These are phyloP conservation scores for Nymphaea colorata DNA, from an alignment of 164 flowering plant species.

Conservation along the genomic window DNA sequence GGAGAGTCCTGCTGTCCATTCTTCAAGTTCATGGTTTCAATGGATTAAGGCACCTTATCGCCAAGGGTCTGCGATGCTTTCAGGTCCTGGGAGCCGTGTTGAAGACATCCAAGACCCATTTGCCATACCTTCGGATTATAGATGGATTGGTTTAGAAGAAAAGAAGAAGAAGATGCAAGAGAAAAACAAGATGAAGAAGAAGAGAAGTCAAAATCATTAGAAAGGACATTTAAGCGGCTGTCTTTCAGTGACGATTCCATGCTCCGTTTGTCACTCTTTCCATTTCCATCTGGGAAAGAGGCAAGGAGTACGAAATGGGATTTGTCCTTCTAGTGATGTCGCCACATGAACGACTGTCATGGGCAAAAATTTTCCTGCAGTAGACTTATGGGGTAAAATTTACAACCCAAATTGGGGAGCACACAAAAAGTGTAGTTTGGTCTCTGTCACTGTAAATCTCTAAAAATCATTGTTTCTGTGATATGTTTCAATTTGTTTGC, in stretches of 20 bases:
- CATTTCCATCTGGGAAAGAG: neutral
- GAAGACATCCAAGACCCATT: conserved; percentile 79
- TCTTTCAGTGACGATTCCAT: neutral
- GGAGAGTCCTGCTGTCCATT: conserved; percentile 37
- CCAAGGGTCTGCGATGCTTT: conserved; percentile 26
- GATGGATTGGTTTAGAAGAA: conserved; percentile 70
- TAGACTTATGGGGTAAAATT: neutral
- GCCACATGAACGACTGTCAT: neutral
- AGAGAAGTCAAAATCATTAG: conserved; percentile 32
- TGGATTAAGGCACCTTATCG: conserved; percentile 85
- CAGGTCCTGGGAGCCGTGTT: conserved; percentile 39
- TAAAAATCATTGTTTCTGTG: neutral
- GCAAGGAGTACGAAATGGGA: neutral
- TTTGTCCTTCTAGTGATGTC: neutral
- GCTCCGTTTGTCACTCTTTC: neutral
- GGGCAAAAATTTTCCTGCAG: neutral
- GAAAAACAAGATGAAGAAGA: conserved; percentile 67
- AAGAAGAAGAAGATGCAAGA: conserved; percentile 89
- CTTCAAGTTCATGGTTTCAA: conserved; percentile 72
- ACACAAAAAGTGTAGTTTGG: neutral
- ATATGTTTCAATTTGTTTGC: neutral
- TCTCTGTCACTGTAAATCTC: neutral
- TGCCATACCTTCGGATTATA: conserved; percentile 63
- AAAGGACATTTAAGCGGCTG: neutral
- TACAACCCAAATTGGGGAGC: neutral